Base-by-base conservation (phyloP, 768 basidiomycete species). In the Ephemerocybe angulata region DNA sequence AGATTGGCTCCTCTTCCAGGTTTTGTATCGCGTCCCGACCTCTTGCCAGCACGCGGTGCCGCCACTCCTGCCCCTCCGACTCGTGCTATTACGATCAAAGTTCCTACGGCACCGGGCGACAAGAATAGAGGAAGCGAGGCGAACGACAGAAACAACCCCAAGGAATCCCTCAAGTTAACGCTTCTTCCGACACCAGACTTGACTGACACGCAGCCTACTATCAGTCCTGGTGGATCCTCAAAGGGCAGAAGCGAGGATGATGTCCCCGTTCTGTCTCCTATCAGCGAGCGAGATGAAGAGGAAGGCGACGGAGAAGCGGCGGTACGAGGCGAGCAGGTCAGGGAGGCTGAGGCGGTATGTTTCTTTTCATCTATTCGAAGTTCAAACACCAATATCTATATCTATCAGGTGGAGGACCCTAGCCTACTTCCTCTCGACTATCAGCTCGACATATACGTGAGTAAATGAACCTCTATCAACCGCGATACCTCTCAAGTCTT, bases 381-480 rank as follows among this genome's bases (percentile, higher is more conserved):
- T 35, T 8, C 33, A 35, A 8, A 8, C 33, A 35, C 33, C n/a
- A n/a, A n/a, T n/a, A n/a, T n/a, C n/a, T n/a, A n/a, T n/a, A n/a
- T n/a, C n/a, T n/a, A n/a, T n/a, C n/a, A n/a, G n/a, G n/a, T n/a
- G n/a, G n/a, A n/a, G n/a, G n/a, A n/a, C n/a, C n/a, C n/a, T n/a
- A n/a, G n/a, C n/a, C n/a, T n/a, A n/a, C n/a, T n/a, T n/a, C n/a
- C n/a, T n/a, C n/a, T n/a, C n/a, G n/a, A n/a, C n/a, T n/a, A n/a
- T n/a, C n/a, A n/a, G n/a, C n/a, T 56, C 17, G 55, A 56, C 35
- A 33, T 56, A 22, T 56, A 56, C 29, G 55, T 55, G 19, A 27
- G 47, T 40, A 28, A 22, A 13, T 21, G 3, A 17, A 6, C 25
- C 7, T 17, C 21, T n/a, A 15, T 11, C 27, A 6, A 15, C 31